Base-by-base conservation (phyloP, 2,329 filamentous ascomycete genomes). In the Scedosporium boydii region DNA sequence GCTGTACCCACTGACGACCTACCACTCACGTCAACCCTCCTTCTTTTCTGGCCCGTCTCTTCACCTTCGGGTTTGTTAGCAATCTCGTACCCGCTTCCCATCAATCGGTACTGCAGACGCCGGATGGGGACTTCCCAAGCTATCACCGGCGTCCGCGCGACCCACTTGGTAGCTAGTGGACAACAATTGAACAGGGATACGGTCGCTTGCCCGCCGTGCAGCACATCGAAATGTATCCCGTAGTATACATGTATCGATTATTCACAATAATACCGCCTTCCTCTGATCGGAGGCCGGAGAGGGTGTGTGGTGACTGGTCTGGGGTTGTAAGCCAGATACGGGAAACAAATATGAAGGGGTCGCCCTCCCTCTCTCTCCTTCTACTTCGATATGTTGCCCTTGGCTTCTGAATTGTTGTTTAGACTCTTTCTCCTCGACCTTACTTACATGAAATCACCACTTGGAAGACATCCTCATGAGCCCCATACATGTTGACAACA, bases 401-500 rank as follows among this genome's bases (percentile, higher is more conserved):
- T 55, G 12, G 12, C 21, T 27, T 27, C 21, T 21, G 18, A 48
- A 48, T 48, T 5, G n/a, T 21, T 18, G 44, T 48, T 48, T 14
- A 55, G 18, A 55, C 6, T 55, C 2, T 55, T 55, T 23, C 12
- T 23, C 27, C 12, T 23, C 12, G n/a, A 14, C 12, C 23, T 23
- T 42, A 21, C 26, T 59, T 42, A 41, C 34, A 21, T 27, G 51
- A 55, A 14, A 55, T 23, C 51, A 12, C 18, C 27, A 55, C 44
- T 48, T 48, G 16, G 44, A 48, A 48, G n/a, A 48, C 10, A 48
- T 38, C 10, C 10, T 6, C 16, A 48, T 48, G 44, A 48, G 44
- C 18, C 44, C 16, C 16, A 23, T 55, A 55, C 51, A 61, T 57
- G 41, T 29, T 58, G 56, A 58, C 63, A 63, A 70, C 67, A 85